Conservation (phyloP, 371 early-diverging fungal species). For the Mortierella sp. region DNA sequence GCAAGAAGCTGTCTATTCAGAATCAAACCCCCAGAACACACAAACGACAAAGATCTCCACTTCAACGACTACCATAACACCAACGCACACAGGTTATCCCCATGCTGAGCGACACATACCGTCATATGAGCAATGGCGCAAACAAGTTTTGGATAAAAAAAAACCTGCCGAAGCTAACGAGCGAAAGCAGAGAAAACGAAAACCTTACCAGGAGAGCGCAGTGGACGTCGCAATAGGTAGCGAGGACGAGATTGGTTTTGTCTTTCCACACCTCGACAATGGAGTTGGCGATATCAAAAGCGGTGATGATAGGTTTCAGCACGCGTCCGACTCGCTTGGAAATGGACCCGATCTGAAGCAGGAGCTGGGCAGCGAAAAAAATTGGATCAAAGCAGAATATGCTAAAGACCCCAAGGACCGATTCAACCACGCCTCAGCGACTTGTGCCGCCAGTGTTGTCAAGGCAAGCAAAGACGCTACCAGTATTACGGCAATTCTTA, state of each 20-base stretch:
- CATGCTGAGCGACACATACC: conserved; percentile 50
- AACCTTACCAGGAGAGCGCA: conserved; percentile 51
- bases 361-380: conserved; percentile 5
- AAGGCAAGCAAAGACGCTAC: conserved; percentile 88
- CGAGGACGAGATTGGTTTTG: conserved; percentile 52
- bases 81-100: neutral
- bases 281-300: conserved; percentile 18
- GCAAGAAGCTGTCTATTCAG: neutral
- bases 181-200: conserved; percentile 47
- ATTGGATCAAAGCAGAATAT: conserved; percentile 55
- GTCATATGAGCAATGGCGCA: conserved; percentile 56
- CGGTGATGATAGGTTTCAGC: conserved; percentile 32
- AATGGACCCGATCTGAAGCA: conserved; percentile 43
- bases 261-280: conserved; percentile 43
- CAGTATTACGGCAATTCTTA: conserved; percentile 85
- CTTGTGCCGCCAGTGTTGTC: conserved; percentile 94
- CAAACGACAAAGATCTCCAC: neutral
- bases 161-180: conserved; percentile 33
- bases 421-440: conserved; percentile 93
- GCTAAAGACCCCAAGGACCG: conserved; percentile 77
- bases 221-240: conserved; percentile 50
- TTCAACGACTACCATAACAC: conserved; percentile 1
- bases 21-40: neutral
- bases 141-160: conserved; percentile 53
- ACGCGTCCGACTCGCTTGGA: conserved; percentile 36